A percentile compares a stretch with the other conserved stretches of the same genome.
phyloP scores from a whole-genome alignment of 352 stramenopile genomes.

The Phytophthora sojae region DNA sequence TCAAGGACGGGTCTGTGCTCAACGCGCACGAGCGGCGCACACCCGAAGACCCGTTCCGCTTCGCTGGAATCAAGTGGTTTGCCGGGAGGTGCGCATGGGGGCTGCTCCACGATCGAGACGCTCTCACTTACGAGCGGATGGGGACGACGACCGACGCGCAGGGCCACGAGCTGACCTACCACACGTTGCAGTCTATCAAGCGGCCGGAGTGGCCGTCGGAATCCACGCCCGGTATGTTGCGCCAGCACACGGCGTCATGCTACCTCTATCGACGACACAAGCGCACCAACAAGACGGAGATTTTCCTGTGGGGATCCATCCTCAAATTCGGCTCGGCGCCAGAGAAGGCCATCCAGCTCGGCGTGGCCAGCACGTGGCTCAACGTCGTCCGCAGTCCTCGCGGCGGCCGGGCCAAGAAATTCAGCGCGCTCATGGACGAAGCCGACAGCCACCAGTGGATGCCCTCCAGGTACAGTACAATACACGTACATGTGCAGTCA shows the following conservation, averaged over 20 bases:
- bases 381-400: conserved; percentile 35
- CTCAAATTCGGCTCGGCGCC: conserved; percentile 40
- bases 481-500: neutral
- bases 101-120: conserved; percentile 47
- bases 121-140: conserved; percentile 58
- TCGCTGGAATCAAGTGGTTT: conserved; percentile 62
- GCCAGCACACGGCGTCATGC: conserved; percentile 44
- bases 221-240: conserved; percentile 43
- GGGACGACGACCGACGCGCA: conserved; percentile 34
- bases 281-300: conserved; percentile 39
- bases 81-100: conserved; percentile 38
- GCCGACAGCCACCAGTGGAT: conserved; percentile 35
- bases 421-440: conserved; percentile 39
- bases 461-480: conserved; percentile 30
- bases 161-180: conserved; percentile 51
- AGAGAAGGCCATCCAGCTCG: conserved; percentile 43
- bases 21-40: conserved; percentile 40
- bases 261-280: conserved; percentile 46
- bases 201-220: conserved; percentile 51
- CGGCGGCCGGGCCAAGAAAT: conserved; percentile 38
- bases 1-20: conserved; percentile 45
- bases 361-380: conserved; percentile 45
- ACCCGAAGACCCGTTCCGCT: conserved; percentile 44
- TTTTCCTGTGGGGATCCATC: conserved; percentile 50
- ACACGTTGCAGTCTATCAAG: conserved; percentile 55